phyloP scores from a whole-genome alignment of 75 land plant species.

The Pinus albicaulis region DNA sequence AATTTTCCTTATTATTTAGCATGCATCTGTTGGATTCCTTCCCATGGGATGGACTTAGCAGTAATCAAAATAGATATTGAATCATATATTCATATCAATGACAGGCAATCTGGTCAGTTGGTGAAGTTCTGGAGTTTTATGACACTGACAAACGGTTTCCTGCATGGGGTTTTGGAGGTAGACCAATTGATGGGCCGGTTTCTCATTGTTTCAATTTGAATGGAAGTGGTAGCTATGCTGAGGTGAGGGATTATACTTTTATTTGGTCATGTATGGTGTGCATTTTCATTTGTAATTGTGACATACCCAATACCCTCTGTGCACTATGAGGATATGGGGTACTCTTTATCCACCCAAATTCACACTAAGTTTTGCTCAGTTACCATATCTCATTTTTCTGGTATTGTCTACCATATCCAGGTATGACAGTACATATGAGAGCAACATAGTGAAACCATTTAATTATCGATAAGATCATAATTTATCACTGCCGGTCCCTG shows the following conservation, averaged over 20 bases:
- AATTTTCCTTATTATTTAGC: neutral
- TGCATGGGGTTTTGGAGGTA: conserved; percentile 99
- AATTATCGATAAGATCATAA: no score
- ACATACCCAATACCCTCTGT: no score
- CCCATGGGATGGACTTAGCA: neutral
- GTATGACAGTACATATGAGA: no score
- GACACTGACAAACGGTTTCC: conserved; percentile 88
- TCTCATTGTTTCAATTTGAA: conserved; percentile 96
- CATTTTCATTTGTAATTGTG: neutral
- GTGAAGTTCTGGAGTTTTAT: conserved; percentile 80
- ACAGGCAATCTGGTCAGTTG: conserved; percentile 85
- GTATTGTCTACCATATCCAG: no score
- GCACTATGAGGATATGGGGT: no score
- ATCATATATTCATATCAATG: conserved; percentile 4
- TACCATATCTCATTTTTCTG: no score
- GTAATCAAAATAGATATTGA: neutral
- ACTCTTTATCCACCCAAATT: no score
- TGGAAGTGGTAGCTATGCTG: conserved; percentile 57
- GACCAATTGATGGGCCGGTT: conserved; percentile 78
- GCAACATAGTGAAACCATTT: no score
- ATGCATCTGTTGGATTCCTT: neutral
- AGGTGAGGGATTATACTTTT: conserved; percentile 30
- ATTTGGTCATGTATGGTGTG: neutral
- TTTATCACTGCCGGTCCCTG: no score
- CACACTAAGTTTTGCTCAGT: no score